A percentile compares a stretch with the other conserved stretches of the same genome.
Evolutionary conservation across 2,329 filamentous ascomycete genomes (phyloP).

Genomic region (Exophiala spinifera): DNA sequence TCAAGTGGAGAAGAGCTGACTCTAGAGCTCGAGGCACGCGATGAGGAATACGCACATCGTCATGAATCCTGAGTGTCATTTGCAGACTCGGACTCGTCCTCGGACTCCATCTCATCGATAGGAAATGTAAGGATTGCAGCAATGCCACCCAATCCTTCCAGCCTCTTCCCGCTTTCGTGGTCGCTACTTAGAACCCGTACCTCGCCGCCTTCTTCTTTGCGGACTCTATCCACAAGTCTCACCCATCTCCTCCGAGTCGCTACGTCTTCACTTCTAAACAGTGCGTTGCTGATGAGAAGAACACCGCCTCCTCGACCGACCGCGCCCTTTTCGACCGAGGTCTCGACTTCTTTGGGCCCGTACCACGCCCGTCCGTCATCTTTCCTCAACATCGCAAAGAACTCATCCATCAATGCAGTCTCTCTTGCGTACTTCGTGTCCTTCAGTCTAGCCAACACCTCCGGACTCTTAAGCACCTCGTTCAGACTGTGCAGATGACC

Average conservation of each 20-base stretch:
- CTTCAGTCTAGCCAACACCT: conserved; percentile 72
- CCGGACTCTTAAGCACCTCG: conserved; percentile 78
- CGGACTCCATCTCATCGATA: conserved; percentile 74
- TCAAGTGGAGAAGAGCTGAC: too few species aligned
- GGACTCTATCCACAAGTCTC: conserved; percentile 80
- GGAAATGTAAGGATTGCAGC: conserved; percentile 90
- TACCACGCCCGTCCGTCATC: conserved; percentile 93
- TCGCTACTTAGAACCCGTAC: conserved; percentile 86
- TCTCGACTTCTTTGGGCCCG: conserved; percentile 75
- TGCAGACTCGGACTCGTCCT: conserved; percentile 46
- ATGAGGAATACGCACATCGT: neutral
- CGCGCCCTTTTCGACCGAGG: conserved; percentile 80
- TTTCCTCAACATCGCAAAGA: conserved; percentile 71
- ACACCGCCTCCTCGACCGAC: conserved; percentile 83
- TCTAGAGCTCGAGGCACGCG: too few species aligned
- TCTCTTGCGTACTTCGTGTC: conserved; percentile 87
- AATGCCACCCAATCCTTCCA: conserved; percentile 81
- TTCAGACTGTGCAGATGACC: conserved; percentile 84
- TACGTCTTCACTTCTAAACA: conserved; percentile 82
- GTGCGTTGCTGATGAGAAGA: conserved; percentile 77
- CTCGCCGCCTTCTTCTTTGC: conserved; percentile 75
- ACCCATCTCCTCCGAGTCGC: conserved; percentile 77
- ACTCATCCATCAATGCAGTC: conserved; percentile 78
- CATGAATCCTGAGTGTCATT: conserved; percentile 16
- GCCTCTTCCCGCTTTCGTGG: conserved; percentile 84